These are phyloP conservation scores for Takashimella tepidaria DNA, from an alignment of 1,284 basidiomycete species.

Conservation along the genomic window DNA sequence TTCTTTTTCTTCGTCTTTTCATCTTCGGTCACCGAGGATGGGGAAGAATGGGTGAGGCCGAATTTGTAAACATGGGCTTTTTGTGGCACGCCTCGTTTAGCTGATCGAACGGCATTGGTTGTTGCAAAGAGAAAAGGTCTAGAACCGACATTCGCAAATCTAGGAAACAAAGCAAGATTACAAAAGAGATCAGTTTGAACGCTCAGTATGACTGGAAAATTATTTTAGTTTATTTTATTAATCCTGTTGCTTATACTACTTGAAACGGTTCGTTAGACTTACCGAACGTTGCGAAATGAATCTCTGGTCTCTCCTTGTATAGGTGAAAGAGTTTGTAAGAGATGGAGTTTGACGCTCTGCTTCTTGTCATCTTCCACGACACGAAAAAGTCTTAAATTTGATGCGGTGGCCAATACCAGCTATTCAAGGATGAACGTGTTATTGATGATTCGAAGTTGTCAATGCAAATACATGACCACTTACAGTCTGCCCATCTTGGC, in stretches of 20 bases:
- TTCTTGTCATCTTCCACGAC: conserved; percentile 20
- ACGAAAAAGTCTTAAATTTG: conserved; percentile 31
- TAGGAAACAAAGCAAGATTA: no score
- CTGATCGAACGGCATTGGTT: conserved; percentile 57
- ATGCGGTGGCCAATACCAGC: conserved; percentile 38
- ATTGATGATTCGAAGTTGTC: no score
- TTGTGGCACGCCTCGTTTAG: conserved; percentile 29
- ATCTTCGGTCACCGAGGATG: conserved; percentile 48
- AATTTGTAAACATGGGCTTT: conserved; percentile 41
- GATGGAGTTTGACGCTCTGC: conserved; percentile 20
- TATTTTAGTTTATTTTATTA: no score
- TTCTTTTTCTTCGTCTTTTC: conserved; percentile 50
- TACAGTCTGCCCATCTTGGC: conserved; percentile 35
- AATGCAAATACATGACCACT: conserved; percentile 7
- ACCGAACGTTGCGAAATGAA: background rate
- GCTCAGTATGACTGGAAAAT: no score
- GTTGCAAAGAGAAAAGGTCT: conserved; percentile 50
- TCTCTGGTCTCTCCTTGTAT: background rate
- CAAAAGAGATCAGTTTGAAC: no score
- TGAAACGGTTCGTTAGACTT: no score
- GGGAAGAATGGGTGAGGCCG: no score
- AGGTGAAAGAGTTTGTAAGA: conserved; percentile 36
- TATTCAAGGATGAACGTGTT: conserved; percentile 10
- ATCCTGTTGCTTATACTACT: no score
- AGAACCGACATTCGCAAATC: no score